A percentile compares a stretch with the other conserved stretches of the same genome.
phyloP scores from a whole-genome alignment of 768 basidiomycete genomes.

The Brasilioporus rufonigricans region DNA sequence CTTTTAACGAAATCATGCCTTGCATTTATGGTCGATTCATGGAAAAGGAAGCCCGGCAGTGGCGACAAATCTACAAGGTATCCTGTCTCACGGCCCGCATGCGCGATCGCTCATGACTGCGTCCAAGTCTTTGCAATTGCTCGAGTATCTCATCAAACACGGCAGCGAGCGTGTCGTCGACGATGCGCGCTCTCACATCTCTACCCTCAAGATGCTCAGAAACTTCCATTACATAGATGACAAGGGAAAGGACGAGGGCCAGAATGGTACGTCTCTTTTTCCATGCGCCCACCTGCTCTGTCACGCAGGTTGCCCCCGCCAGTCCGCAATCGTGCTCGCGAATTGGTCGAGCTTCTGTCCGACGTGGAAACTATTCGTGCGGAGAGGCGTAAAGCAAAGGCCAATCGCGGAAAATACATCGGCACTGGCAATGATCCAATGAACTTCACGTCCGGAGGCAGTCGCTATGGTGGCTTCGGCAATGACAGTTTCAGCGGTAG shows the following conservation, averaged over 20 bases:
- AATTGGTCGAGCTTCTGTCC: constrained; percentile 86
- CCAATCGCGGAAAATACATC: constrained; percentile 84
- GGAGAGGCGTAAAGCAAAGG: constrained; percentile 91
- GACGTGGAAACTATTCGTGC: constrained; percentile 88
- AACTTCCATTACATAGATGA: constrained; percentile 99
- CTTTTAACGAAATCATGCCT: constrained; percentile 99
- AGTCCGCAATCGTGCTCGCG: constrained; percentile 95
- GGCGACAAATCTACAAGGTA: constrained; percentile 99
- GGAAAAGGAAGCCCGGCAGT: constrained; percentile 97
- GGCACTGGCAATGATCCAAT: constrained; percentile 84
- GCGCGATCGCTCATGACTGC: not conserved
- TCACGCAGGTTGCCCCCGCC: constrained; percentile 3
- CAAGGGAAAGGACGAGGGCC: constrained; percentile 96
- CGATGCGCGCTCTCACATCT: constrained; percentile 91
- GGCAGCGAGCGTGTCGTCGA: constrained; percentile 98
- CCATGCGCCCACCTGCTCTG: not conserved
- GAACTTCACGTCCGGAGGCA: constrained; percentile 55
- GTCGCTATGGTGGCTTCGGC: constrained; percentile 72
- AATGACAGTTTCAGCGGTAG: constrained; percentile 44
- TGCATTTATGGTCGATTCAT: constrained; percentile 92
- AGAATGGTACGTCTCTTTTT: constrained; percentile 69
- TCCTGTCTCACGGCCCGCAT: not conserved
- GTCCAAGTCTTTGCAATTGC: constrained; percentile 78
- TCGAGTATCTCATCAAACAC: constrained; percentile 96
- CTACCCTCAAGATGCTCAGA: constrained; percentile 95